These are phyloP conservation scores for Aureobasidium sp. DNA, from an alignment of 2,329 filamentous ascomycete species.

Conservation along the genomic window DNA sequence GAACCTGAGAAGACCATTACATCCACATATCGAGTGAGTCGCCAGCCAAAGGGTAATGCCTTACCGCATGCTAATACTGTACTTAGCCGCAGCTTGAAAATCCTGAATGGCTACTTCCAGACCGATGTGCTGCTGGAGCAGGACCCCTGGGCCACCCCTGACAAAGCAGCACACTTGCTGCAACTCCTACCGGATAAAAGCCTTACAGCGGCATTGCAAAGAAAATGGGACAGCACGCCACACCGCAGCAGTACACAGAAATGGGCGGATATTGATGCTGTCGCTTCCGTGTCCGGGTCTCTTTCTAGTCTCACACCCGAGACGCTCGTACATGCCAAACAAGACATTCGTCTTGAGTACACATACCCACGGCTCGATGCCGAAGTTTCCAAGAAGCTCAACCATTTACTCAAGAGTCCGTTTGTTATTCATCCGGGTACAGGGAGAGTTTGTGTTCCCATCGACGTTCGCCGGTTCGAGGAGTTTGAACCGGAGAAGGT, in stretches of 20 bases:
- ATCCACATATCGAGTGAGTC: conserved; percentile 72
- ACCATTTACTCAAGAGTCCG: conserved; percentile 94
- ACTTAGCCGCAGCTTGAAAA: conserved; percentile 67
- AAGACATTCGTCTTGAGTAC: conserved; percentile 94
- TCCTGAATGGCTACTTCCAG: conserved; percentile 78
- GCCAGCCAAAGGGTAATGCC: too few species aligned
- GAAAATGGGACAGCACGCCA: conserved; percentile 85
- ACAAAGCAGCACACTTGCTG: conserved; percentile 69
- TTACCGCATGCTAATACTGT: not conserved
- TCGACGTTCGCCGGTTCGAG: conserved; percentile 65
- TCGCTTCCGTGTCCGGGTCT: conserved; percentile 64
- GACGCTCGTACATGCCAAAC: conserved; percentile 77
- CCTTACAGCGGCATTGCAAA: conserved; percentile 69
- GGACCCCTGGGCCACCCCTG: conserved; percentile 69
- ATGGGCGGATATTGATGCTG: conserved; percentile 86
- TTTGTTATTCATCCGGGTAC: conserved; percentile 96
- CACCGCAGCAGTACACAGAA: conserved; percentile 69
- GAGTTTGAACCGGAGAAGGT: conserved; percentile 80
- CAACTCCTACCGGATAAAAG: conserved; percentile 73
- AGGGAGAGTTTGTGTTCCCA: conserved; percentile 89
- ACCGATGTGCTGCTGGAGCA: conserved; percentile 73
- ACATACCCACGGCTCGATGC: conserved; percentile 96
- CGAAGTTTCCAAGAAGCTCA: conserved; percentile 94
- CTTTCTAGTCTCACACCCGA: conserved; percentile 52
- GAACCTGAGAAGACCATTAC: conserved; percentile 73